A percentile compares a stretch with the other conserved stretches of the same genome.
Conservation (phyloP, 768 basidiomycete genomes). For the Lactifluus echinatus region DNA sequence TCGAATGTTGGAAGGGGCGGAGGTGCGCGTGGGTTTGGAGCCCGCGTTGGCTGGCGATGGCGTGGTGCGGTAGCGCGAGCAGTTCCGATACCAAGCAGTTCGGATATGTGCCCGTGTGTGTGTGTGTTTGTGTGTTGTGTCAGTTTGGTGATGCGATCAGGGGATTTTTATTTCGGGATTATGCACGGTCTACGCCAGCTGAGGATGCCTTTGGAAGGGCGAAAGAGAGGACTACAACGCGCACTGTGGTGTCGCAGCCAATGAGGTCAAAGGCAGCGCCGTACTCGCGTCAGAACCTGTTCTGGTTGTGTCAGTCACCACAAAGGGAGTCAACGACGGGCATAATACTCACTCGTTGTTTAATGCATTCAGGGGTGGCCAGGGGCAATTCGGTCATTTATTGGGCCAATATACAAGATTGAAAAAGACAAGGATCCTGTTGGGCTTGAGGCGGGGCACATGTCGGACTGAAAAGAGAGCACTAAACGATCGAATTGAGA, state of each 20-base stretch:
- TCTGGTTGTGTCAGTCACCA: background rate
- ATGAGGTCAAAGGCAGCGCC: conserved; percentile 52
- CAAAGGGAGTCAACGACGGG: too few species aligned
- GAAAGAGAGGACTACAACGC: conserved; percentile 67
- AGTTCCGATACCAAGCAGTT: conserved; percentile 8
- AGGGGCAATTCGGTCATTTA: too few species aligned
- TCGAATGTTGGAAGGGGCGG: conserved; percentile 57
- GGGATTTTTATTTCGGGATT: too few species aligned
- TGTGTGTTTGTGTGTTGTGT: too few species aligned
- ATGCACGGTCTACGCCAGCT: conserved; percentile 73
- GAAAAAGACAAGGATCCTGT: background rate
- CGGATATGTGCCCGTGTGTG: too few species aligned
- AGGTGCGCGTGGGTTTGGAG: conserved; percentile 41
- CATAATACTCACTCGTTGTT: conserved; percentile 10
- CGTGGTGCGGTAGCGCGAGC: conserved; percentile 26
- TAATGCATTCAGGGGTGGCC: conserved; percentile 17
- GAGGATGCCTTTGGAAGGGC: conserved; percentile 65
- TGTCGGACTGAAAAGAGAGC: conserved; percentile 12
- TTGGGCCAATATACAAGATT: too few species aligned
- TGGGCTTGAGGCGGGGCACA: conserved; percentile 16
- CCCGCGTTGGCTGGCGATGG: conserved; percentile 47
- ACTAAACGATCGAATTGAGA: conserved; percentile 13
- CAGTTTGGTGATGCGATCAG: too few species aligned
- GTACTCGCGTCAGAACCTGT: conserved; percentile 74
- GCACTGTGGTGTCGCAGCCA: conserved; percentile 43